Percentiles rank a stretch among this genome's conserved stretches.
Evolutionary conservation across 495 filamentous ascomycete species (phyloP).

Genomic region (Trichoderma erinaceum): DNA sequence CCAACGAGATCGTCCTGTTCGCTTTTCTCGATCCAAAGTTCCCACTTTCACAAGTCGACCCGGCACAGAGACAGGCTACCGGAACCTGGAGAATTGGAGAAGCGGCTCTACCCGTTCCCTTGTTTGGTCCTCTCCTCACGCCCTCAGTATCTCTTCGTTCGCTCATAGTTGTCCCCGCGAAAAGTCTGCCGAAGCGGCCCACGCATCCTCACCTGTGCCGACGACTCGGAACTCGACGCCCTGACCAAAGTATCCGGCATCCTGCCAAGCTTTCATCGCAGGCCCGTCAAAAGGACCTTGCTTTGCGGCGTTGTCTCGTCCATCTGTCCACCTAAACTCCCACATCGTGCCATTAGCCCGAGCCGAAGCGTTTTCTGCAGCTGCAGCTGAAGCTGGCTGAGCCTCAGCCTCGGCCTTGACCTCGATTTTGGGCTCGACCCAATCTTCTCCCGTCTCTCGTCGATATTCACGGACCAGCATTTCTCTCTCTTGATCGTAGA

Average conservation of each 20-base stretch:
- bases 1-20: background rate
- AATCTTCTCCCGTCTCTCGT: slow-evolving; percentile 84
- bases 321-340: slow-evolving; percentile 90
- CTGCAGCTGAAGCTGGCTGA: slow-evolving; percentile 13
- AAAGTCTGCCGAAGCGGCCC: slow-evolving; percentile 12
- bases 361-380: slow-evolving; percentile 24
- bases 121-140: background rate
- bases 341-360: slow-evolving; percentile 51
- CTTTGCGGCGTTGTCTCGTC: slow-evolving; percentile 67
- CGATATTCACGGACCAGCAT: slow-evolving; percentile 72
- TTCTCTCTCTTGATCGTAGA: slow-evolving; percentile 89
- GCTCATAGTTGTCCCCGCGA: background rate
- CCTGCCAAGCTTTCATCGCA: slow-evolving; percentile 83
- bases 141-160: background rate
- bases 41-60: background rate
- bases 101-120: slow-evolving; percentile 13
- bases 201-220: slow-evolving; percentile 33
- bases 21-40: background rate
- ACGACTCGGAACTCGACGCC: slow-evolving; percentile 78
- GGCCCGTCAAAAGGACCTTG: slow-evolving; percentile 82
- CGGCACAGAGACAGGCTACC: background rate
- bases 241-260: slow-evolving; percentile 89
- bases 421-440: slow-evolving; percentile 57
- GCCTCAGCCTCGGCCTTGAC: background rate
- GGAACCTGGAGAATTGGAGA: background rate